phyloP scores from a whole-genome alignment of 2,329 filamentous ascomycete genomes.

The Teratosphaeria destructans region DNA sequence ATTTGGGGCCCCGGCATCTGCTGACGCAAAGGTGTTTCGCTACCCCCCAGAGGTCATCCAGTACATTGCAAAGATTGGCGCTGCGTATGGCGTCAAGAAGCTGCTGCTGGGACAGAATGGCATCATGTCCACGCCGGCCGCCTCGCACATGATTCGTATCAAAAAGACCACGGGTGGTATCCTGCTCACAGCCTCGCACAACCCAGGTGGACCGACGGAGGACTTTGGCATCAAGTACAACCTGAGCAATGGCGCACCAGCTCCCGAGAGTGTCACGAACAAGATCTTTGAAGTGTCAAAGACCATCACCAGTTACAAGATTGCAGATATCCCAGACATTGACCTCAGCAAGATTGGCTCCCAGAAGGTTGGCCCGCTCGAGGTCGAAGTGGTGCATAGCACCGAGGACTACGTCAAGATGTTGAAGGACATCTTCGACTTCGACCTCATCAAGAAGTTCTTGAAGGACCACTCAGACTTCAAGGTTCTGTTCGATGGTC shows the following conservation, averaged over 20 bases:
- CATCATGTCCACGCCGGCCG: conserved; percentile 91
- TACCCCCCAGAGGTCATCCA: conserved; percentile 64
- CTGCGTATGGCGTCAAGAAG: conserved; percentile 98
- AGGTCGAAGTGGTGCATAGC: conserved; percentile 93
- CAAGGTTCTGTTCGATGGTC: conserved; percentile 91
- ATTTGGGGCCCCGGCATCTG: background rate
- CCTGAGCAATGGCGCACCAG: conserved; percentile 87
- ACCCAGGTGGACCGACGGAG: conserved; percentile 90
- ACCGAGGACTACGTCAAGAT: conserved; percentile 84
- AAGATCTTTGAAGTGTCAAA: conserved; percentile 94
- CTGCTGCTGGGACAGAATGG: conserved; percentile 90
- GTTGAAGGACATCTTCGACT: conserved; percentile 98
- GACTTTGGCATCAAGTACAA: conserved; percentile 99
- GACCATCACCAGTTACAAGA: conserved; percentile 82
- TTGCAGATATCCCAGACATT: conserved; percentile 74
- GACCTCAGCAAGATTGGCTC: conserved; percentile 76
- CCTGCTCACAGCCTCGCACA: conserved; percentile 92
- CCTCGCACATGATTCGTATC: conserved; percentile 91
- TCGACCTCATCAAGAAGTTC: conserved; percentile 89
- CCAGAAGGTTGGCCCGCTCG: conserved; percentile 71
- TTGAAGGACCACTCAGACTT: conserved; percentile 79
- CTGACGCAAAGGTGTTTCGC: background rate
- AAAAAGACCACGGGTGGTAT: conserved; percentile 93
- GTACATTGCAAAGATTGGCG: conserved; percentile 92
- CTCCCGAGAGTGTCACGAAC: conserved; percentile 93